Evolutionary conservation across 2,329 filamentous ascomycete species (phyloP).

Genomic region (Niveomyces coronatus): DNA sequence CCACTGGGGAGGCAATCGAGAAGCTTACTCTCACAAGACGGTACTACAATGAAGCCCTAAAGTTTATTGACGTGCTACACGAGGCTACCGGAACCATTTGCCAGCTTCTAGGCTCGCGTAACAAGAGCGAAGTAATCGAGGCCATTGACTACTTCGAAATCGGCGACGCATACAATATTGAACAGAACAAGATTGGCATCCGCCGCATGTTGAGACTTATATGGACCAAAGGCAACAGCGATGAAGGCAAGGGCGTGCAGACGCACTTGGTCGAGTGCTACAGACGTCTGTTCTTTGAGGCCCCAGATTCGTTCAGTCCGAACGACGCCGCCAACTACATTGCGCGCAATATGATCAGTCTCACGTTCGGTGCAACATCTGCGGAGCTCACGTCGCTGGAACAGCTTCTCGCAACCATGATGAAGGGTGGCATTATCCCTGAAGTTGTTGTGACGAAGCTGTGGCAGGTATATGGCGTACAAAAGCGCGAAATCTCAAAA

Average conservation of each 20-base stretch:
- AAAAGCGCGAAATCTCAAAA: constrained; percentile 84
- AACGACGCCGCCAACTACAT: constrained; percentile 95
- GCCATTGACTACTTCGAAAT: constrained; percentile 98
- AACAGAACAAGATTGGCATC: constrained; percentile 86
- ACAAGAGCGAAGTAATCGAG: constrained; percentile 98
- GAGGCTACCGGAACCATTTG: constrained; percentile 70
- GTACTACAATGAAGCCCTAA: constrained; percentile 87
- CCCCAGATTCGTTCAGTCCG: constrained; percentile 73
- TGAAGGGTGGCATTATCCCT: constrained; percentile 81
- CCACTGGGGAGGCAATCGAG: constrained; percentile 77
- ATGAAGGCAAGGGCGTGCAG: constrained; percentile 97
- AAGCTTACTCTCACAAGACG: constrained; percentile 80
- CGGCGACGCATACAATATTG: constrained; percentile 90
- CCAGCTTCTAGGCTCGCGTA: constrained; percentile 83
- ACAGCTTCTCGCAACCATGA: constrained; percentile 93
- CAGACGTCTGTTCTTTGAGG: constrained; percentile 89
- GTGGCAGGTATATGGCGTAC: constrained; percentile 95
- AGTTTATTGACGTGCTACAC: constrained; percentile 87
- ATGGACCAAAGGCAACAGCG: constrained; percentile 98
- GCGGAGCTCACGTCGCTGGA: constrained; percentile 93
- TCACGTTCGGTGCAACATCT: constrained; percentile 90
- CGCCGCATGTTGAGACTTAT: constrained; percentile 92
- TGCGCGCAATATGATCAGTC: constrained; percentile 95
- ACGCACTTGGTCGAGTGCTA: constrained; percentile 96
- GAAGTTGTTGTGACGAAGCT: constrained; percentile 82